Conservation (phyloP, 306 rosid genomes). For the Lathyrus oleraceus region DNA sequence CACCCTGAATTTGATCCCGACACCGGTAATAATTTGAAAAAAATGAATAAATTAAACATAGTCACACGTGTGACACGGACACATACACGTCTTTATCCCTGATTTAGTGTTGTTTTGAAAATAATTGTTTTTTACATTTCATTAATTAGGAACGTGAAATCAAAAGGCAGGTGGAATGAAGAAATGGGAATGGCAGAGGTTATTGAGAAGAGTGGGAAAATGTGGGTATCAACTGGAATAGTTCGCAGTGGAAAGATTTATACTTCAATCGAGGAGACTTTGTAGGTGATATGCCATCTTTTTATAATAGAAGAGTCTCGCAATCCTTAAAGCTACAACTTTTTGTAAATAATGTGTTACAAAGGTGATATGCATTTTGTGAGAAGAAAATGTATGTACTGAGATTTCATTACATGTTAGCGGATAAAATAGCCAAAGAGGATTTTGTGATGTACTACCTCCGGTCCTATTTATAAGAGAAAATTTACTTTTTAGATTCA, state of each 20-base stretch:
- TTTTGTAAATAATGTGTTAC: not conserved
- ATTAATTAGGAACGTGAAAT: conserved; percentile 48
- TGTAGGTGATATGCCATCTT: conserved; percentile 56
- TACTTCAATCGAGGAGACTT: conserved; percentile 70
- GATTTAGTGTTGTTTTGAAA: not conserved
- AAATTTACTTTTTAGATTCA: no score
- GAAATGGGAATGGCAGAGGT: conserved; percentile 70
- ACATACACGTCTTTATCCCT: no score
- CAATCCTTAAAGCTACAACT: not conserved
- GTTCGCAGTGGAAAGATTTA: conserved; percentile 56
- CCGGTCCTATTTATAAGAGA: no score
- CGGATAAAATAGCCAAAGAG: not conserved
- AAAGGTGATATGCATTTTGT: not conserved
- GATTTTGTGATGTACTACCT: not conserved
- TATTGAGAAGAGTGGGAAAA: conserved; percentile 58
- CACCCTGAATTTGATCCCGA: no score
- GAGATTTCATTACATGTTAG: no score
- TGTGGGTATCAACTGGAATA: conserved; percentile 74
- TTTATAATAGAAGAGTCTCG: not conserved
- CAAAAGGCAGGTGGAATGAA: conserved; percentile 61
- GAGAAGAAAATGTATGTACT: not conserved
- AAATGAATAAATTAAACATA: no score
- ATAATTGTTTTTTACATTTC: not conserved
- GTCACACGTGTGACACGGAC: no score
- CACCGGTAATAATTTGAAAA: no score